Evolutionary conservation across 495 filamentous ascomycete genomes (phyloP).

Genomic region (Penicillium taxi): DNA sequence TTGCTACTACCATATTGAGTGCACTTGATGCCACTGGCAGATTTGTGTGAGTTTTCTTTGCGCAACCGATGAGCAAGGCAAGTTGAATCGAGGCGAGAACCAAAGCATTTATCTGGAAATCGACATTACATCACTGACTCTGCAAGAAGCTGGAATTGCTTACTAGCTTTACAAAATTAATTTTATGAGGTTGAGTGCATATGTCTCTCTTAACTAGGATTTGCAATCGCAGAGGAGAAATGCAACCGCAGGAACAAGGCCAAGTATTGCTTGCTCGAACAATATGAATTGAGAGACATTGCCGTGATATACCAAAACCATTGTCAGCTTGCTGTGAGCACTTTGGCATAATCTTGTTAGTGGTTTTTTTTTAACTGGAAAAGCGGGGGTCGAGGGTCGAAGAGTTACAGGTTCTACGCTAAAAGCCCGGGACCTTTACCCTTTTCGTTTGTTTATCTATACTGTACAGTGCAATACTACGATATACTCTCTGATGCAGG

Average conservation of each 20-base stretch:
- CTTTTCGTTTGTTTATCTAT: no score
- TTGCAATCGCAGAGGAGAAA: neutral
- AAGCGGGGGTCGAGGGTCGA: no score
- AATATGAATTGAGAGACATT: neutral
- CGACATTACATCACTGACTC: neutral
- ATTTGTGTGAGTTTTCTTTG: neutral
- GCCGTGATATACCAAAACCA: neutral
- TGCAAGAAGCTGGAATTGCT: neutral
- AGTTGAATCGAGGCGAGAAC: slow-evolving; percentile 1
- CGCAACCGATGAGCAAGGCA: neutral
- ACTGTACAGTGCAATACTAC: no score
- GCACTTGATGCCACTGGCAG: neutral
- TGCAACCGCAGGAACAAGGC: neutral
- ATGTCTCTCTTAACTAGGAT: neutral
- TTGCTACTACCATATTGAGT: neutral
- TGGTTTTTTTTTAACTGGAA: no score
- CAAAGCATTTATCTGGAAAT: neutral
- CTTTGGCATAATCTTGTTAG: no score
- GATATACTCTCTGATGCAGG: no score
- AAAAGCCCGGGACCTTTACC: no score
- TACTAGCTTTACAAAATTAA: neutral
- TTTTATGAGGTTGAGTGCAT: neutral
- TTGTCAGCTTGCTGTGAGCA: neutral
- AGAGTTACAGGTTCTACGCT: no score
- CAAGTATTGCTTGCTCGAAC: neutral